Conservation (phyloP, 208 protist genomes). For the Trypanosoma vivax region DNA sequence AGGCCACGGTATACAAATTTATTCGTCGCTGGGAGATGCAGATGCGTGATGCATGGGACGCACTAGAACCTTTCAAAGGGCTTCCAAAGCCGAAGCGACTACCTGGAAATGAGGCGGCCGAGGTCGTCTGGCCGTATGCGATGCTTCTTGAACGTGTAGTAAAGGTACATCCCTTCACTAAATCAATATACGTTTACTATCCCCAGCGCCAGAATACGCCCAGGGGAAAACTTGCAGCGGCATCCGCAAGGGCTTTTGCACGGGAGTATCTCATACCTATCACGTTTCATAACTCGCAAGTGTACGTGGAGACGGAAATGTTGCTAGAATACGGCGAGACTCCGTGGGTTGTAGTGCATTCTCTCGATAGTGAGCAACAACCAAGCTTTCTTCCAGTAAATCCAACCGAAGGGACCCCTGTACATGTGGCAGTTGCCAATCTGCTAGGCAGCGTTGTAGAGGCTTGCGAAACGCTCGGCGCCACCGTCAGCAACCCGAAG, state of each 20-base stretch:
- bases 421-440: constrained; percentile 25
- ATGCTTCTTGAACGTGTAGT: constrained; percentile 77
- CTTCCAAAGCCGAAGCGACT: constrained; percentile 84
- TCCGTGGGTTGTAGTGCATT: constrained; percentile 82
- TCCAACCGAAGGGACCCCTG: constrained; percentile 18
- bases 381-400: constrained; percentile 37
- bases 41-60: constrained; percentile 82
- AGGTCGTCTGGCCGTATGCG: constrained; percentile 87
- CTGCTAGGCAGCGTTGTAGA: constrained; percentile 53
- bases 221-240: constrained; percentile 33
- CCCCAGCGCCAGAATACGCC: constrained; percentile 59
- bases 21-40: constrained; percentile 80
- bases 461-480: constrained; percentile 50
- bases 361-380: constrained; percentile 62
- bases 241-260: constrained; percentile 51
- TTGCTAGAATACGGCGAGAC: constrained; percentile 88
- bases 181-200: constrained; percentile 91
- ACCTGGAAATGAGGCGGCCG: constrained; percentile 85
- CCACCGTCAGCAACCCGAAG: constrained; percentile 50
- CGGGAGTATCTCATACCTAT: constrained; percentile 83
- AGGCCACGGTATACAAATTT: constrained; percentile 75
- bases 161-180: constrained; percentile 87
- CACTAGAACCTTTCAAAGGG: constrained; percentile 80
- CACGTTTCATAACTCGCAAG: constrained; percentile 90
- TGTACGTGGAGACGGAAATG: constrained; percentile 89